Percentiles rank a stretch among this genome's conserved stretches.
Conservation (phyloP, 176 grass and related monocot species). For the Carex cristatella region DNA sequence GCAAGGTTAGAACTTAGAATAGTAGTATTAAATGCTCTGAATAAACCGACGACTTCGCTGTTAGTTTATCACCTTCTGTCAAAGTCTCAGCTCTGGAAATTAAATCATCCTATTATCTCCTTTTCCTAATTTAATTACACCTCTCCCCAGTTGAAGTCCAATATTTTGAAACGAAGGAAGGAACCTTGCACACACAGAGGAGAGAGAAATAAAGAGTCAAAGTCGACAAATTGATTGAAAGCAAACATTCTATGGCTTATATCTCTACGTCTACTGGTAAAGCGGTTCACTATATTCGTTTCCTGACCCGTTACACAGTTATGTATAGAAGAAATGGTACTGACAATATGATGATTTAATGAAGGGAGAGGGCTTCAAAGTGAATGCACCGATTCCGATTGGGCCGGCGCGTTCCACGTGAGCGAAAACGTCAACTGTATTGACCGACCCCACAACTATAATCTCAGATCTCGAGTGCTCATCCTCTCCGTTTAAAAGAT, state of each 20-base stretch:
- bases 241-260: neutral
- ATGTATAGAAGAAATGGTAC: neutral
- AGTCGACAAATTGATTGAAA: neutral
- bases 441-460: constrained; percentile 21
- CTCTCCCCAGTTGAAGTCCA: neutral
- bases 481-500: neutral
- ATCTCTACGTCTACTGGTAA: neutral
- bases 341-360: neutral
- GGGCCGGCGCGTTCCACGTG: constrained; percentile 52
- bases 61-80: constrained; percentile 1
- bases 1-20: neutral
- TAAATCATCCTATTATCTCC: neutral
- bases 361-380: constrained; percentile 7
- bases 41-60: constrained; percentile 12
- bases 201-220: constrained; percentile 1
- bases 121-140: neutral
- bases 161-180: constrained; percentile 1
- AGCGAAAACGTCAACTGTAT: constrained; percentile 39
- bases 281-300: neutral
- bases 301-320: neutral
- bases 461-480: neutral
- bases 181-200: neutral
- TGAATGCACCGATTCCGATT: constrained; percentile 33
- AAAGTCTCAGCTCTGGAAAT: neutral
- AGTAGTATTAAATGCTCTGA: neutral